Evolutionary conservation across 495 filamentous ascomycete species (phyloP).

Genomic region (Schizothecium vesticola): DNA sequence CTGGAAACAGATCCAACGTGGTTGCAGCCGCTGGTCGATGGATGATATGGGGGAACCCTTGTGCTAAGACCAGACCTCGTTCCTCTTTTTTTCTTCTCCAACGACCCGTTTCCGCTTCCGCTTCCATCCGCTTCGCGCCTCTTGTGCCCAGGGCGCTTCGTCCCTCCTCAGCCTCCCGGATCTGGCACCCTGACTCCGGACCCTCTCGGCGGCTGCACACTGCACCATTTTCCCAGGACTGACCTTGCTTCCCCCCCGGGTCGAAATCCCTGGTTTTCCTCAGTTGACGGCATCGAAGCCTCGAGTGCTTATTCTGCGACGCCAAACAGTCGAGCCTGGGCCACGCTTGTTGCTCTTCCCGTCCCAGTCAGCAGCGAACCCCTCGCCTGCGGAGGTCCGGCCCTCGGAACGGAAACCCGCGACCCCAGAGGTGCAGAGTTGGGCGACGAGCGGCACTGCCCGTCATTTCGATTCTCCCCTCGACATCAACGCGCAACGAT

Average conservation of each 20-base stretch:
- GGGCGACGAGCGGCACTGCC: neutral
- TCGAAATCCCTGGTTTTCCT: neutral
- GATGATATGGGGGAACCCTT: constrained; percentile 14
- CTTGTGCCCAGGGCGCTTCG: neutral
- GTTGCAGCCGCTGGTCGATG: constrained; percentile 20
- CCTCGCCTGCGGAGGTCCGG: neutral
- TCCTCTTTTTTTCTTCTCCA: constrained; percentile 6
- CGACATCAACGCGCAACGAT: constrained; percentile 14
- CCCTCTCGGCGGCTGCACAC: neutral
- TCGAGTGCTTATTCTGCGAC: neutral
- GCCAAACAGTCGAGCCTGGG: neutral
- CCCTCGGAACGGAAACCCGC: constrained; percentile 1
- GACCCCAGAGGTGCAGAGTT: neutral
- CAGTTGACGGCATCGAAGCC: neutral
- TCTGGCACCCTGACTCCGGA: neutral
- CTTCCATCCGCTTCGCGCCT: neutral
- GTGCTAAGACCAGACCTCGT: constrained; percentile 9
- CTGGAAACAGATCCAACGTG: constrained; percentile 24
- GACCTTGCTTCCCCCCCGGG: neutral
- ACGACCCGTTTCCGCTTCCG: constrained; percentile 1
- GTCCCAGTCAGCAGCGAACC: neutral
- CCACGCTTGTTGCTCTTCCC: neutral
- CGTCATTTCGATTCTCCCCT: neutral
- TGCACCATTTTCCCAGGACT: neutral
- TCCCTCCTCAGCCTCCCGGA: neutral